Evolutionary conservation across 768 basidiomycete genomes (phyloP), one percentile per base, ranked within the genome.

Genomic region (Russula sp.): DNA sequence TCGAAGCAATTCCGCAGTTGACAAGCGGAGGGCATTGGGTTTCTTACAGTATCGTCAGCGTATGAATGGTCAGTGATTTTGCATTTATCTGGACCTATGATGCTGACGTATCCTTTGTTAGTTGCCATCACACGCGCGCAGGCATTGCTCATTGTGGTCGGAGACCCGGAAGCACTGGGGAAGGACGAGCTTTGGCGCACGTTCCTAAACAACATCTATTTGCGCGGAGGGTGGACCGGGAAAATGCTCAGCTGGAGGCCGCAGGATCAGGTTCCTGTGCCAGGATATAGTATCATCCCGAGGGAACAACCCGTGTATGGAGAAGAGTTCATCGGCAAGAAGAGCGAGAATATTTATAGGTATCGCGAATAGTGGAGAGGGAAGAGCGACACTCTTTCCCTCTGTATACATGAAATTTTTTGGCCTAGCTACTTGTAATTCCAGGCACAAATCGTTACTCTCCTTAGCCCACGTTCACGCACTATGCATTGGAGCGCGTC

Each of bases 71-170:
- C 4, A 69, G 42, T 53, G 5, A 5, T 44, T 3, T 22, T 35
- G 13, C 31, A 20, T 34, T 8, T 31, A 13, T 31, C 10, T 27
- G 27, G 9, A 20, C 18, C 27, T 20, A 13, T 55, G 32, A n/a
- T 9, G 10, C 53, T 44, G 22, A 61, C 40, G 18, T 11, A 44
- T 18, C 42, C 45, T 20, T 8, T 32, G 50, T 8, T 57, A 87
- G 86, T 89, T 40, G 84, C 86, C 5, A 72, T 89, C 14, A 89
- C 86, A 0, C 83, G 86, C 13, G 84, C 85, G 0, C 79, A 86
- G 70, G 82, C 85, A 0, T 74, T 88, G 5, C 77, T 88, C 16
- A 80, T 87, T 64, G 74, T 87, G 52, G 71, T 88, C 53, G 86
- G 86, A 4, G 82, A 88, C 68, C 82, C 86, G 0, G 70, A 73